A percentile compares a stretch with the other conserved stretches of the same genome.
Conservation (phyloP, 129 eudicot species). For the Escallonia rubra region DNA sequence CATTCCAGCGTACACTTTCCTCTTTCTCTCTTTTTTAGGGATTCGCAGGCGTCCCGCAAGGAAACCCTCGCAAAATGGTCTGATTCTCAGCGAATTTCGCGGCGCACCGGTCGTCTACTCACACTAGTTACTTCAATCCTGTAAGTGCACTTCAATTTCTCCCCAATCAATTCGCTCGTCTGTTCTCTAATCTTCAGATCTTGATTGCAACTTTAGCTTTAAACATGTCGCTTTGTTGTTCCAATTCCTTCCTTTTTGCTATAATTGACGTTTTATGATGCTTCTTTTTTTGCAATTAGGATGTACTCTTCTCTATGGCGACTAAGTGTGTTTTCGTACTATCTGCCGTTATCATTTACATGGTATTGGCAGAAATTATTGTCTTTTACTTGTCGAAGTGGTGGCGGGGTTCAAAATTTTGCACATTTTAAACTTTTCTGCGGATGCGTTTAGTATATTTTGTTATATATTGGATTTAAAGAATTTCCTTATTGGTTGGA, state of each 20-base stretch:
- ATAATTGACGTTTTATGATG: not conserved
- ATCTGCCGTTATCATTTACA: not conserved
- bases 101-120: conserved; percentile 2
- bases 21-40: conserved; percentile 23
- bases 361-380: not conserved
- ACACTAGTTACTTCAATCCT: conserved; percentile 16
- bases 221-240: not conserved
- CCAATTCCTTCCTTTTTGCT: not conserved
- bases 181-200: conserved; percentile 10
- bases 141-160: conserved; percentile 4
- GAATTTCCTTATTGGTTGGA: no score
- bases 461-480: no score
- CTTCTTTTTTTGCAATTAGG: not conserved
- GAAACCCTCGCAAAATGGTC: conserved; percentile 14
- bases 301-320: not conserved
- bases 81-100: conserved; percentile 15
- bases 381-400: not conserved
- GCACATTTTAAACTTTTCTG: no score
- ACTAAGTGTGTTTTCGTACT: not conserved
- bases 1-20: conserved; percentile 1
- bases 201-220: not conserved
- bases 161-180: not conserved
- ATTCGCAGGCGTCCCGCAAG: conserved; percentile 13
- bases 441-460: no score
- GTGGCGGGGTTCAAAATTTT: no score